phyloP scores from a whole-genome alignment of 2,329 filamentous ascomycete genomes.

The Pseudogymnoascus verrucosus region DNA sequence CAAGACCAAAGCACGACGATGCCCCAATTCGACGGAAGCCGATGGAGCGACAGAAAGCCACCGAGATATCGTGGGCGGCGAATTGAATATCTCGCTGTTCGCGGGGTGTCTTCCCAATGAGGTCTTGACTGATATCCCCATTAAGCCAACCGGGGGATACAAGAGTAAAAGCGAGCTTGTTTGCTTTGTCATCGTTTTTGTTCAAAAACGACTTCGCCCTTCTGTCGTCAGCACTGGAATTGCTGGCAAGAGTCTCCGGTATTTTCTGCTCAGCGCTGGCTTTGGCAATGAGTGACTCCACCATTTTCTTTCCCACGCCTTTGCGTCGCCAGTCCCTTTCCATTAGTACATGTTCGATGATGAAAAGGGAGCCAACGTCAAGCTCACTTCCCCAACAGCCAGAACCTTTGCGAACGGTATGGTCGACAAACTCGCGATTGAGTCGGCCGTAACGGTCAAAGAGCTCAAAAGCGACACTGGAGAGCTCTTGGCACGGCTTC shows the following conservation, averaged over 20 bases:
- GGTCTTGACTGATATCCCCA: conserved; percentile 20
- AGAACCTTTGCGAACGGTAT: conserved; percentile 22
- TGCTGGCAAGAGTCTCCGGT: not conserved
- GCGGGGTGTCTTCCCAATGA: conserved; percentile 16
- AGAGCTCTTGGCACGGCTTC: conserved; percentile 22
- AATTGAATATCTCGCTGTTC: conserved; percentile 15
- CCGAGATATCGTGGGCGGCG: conserved; percentile 14
- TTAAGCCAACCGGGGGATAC: conserved; percentile 16
- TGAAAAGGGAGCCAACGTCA: conserved; percentile 23
- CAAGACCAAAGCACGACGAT: conserved; percentile 26
- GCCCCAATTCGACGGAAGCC: conserved; percentile 29
- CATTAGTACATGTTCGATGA: conserved; percentile 19
- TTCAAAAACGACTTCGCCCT: not conserved
- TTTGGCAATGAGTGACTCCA: conserved; percentile 25
- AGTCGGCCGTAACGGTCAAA: conserved; percentile 33
- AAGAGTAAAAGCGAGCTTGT: conserved; percentile 17
- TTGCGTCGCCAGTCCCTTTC: conserved; percentile 22
- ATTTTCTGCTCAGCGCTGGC: not conserved
- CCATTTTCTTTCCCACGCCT: conserved; percentile 27
- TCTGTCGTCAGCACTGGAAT: conserved; percentile 16
- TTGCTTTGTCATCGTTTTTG: not conserved
- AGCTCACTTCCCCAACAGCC: conserved; percentile 26
- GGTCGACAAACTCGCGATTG: conserved; percentile 26
- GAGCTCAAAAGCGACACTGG: conserved; percentile 29
- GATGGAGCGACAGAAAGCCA: conserved; percentile 23